Percentiles rank a stretch among this genome's conserved stretches.
phyloP scores from a whole-genome alignment of 2,329 filamentous ascomycete genomes.

The Epichloe aotearoae region DNA sequence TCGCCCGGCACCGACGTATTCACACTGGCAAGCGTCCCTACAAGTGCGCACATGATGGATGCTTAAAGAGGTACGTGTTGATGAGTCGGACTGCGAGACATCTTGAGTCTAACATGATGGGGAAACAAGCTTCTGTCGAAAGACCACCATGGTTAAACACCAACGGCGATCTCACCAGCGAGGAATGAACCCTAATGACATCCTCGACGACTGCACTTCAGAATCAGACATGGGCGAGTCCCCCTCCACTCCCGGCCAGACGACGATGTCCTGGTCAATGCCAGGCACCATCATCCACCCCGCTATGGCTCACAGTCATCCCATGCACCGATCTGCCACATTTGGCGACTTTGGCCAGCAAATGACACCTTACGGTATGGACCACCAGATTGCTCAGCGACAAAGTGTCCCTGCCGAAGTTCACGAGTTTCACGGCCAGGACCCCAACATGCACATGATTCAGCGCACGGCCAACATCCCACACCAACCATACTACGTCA shows the following conservation, averaged over 20 bases:
- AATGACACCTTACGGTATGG: conserved; percentile 30
- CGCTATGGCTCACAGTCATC: conserved; percentile 22
- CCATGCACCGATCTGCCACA: conserved; percentile 38
- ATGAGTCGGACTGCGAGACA: no score
- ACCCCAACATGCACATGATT: conserved; percentile 32
- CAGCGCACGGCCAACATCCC: conserved; percentile 35
- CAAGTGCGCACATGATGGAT: conserved; percentile 47
- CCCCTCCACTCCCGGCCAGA: conserved; percentile 43
- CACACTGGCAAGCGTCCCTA: conserved; percentile 56
- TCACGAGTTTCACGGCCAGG: conserved; percentile 32
- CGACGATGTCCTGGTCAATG: conserved; percentile 37
- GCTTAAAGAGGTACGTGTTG: conserved; percentile 40
- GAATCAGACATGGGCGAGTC: conserved; percentile 46
- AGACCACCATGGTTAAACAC: conserved; percentile 59
- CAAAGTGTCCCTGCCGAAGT: conserved; percentile 32
- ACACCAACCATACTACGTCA: conserved; percentile 40
- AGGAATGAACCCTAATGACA: conserved; percentile 41
- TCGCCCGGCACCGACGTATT: conserved; percentile 51
- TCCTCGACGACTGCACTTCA: conserved; percentile 39
- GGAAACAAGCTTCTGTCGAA: conserved; percentile 50
- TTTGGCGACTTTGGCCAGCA: conserved; percentile 42
- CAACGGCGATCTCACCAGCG: conserved; percentile 49
- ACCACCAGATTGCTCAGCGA: conserved; percentile 28
- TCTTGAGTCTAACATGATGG: not conserved
- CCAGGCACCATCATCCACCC: conserved; percentile 26